Base-by-base conservation (phyloP, 1,139 yeast species). In the Suhomyces bribrorum region DNA sequence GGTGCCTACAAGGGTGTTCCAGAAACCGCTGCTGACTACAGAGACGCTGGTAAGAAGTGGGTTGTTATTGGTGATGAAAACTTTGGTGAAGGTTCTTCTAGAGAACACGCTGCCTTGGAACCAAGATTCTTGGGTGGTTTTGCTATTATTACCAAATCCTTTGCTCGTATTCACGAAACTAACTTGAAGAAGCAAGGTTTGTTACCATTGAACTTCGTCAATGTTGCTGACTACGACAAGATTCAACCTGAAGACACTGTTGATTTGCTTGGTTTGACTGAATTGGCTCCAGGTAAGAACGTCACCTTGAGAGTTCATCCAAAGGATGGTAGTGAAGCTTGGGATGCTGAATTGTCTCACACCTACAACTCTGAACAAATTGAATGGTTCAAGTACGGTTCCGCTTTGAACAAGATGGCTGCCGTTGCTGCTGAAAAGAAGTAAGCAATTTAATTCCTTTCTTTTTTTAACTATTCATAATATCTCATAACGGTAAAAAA, bases 101-200 rank as follows among this genome's bases (percentile, higher is more conserved):
- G 98, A 83, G 98, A 92, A 77, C 98, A 92, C 70, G 98, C 98
- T 64, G 98, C 98, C 57, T 83, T 92, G 66, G 96, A 90, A 79
- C 98, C 98, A 75, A 86, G 98, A 80, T 92, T 75, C 92, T 81
- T 92, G 64, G 98, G 98, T 77, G 98, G 95, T 63, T 87, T 85
- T 64, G 96, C 97, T 56, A 89, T 92, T 69, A 85, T 92, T 61
- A 86, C 96, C 66, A 90, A 88, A 76, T 92, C 98, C 34, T 92
- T 92, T 68, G 98, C 98, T 52, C 89, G 98, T 79, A 92, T 92
- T 63, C 77, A 72, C 64, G 77, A 72, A 62, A 58, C 63, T 45
- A 58, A 58, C 62, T 58, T 58, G 63, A 58, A 58, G 62, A 58
- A 58, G 55, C 63, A 58, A 48, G 77, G 77, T 68, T 66, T 72